Conservation (phyloP, 2,329 filamentous ascomycete species). For the Cladophialophora bantiana region DNA sequence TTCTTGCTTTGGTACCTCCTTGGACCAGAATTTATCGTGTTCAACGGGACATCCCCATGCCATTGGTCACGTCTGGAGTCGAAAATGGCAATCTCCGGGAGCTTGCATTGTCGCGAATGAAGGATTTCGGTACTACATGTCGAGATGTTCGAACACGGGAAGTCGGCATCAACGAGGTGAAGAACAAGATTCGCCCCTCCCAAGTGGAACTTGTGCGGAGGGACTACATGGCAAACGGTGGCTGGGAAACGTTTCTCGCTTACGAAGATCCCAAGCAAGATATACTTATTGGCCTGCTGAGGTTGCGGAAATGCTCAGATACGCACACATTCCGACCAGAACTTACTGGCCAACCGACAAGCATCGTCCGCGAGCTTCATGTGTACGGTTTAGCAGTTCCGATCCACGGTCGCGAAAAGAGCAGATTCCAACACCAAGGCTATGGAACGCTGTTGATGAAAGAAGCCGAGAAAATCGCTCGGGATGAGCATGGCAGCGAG, state of each 20-base stretch:
- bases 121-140: conserved; percentile 96
- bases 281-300: conserved; percentile 88
- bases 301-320: conserved; percentile 86
- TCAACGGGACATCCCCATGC: conserved; percentile 99
- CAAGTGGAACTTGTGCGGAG: conserved; percentile 94
- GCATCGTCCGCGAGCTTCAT: conserved; percentile 90
- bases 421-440: conserved; percentile 98
- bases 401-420: conserved; percentile 90
- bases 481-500: conserved; percentile 88
- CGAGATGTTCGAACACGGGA: conserved; percentile 95
- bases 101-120: conserved; percentile 94
- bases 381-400: conserved; percentile 98
- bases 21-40: conserved; percentile 99
- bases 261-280: conserved; percentile 99
- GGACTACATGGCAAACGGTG: conserved; percentile 93
- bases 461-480: conserved; percentile 92
- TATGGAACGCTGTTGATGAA: conserved; percentile 98
- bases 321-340: conserved; percentile 93
- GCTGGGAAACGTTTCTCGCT: conserved; percentile 97
- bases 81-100: conserved; percentile 97
- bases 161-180: conserved; percentile 98
- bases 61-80: conserved; percentile 95
- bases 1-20: conserved; percentile 89
- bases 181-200: conserved; percentile 95
- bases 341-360: conserved; percentile 83